phyloP scores from a whole-genome alignment of 2,329 filamentous ascomycete genomes.

The Pseudocercospora fijiensis region DNA sequence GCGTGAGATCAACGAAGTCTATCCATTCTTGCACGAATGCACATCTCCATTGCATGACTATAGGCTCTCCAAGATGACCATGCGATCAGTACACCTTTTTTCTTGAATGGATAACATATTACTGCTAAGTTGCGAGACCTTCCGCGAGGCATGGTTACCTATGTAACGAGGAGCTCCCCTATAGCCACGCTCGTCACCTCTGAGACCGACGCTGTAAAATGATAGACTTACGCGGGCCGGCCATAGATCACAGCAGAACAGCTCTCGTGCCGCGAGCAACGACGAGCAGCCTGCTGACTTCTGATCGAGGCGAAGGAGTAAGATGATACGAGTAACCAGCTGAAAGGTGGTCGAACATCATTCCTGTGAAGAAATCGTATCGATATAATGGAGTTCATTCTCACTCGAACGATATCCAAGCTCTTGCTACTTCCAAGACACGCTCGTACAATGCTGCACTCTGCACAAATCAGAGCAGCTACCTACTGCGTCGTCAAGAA shows the following conservation, averaged over 20 bases:
- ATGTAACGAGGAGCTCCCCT: not conserved
- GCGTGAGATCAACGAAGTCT: no score
- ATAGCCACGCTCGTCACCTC: not conserved
- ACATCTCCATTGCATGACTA: no score
- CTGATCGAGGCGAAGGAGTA: not conserved
- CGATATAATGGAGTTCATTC: not conserved
- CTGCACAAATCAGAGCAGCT: not conserved
- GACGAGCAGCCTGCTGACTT: not conserved
- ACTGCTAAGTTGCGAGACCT: not conserved
- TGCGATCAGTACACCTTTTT: no score
- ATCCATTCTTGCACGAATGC: not conserved
- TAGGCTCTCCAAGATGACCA: no score
- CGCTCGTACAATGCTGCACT: not conserved
- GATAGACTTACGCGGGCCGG: not conserved
- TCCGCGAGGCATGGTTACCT: no score
- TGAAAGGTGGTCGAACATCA: not conserved
- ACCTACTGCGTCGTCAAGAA: not conserved
- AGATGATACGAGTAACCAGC: not conserved
- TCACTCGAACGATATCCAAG: not conserved
- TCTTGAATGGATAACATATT: no score
- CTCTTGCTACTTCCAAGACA: not conserved
- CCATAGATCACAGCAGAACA: not conserved
- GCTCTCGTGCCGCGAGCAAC: not conserved
- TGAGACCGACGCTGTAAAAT: not conserved
- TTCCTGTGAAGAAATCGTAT: not conserved